phyloP scores from a whole-genome alignment of 768 basidiomycete genomes.

The Trametes villosa region DNA sequence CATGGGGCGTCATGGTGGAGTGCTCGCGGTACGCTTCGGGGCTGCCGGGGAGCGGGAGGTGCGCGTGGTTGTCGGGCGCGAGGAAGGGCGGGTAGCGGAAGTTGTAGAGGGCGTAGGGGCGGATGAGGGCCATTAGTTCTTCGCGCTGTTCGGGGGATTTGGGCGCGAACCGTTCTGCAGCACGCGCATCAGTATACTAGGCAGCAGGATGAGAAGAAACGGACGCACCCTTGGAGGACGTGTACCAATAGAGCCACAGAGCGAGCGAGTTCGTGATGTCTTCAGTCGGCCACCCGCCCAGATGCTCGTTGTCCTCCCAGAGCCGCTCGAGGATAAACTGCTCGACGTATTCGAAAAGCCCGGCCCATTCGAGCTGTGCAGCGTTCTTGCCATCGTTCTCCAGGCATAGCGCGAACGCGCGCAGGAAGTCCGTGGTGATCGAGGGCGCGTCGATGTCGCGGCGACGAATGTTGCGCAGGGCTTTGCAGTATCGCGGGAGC shows the following conservation, averaged over 20 bases:
- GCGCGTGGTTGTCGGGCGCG: conserved; percentile 65
- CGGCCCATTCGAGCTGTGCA: conserved; percentile 50
- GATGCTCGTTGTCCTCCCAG: conserved; percentile 40
- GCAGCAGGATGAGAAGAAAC: neutral
- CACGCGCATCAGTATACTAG: too few species aligned
- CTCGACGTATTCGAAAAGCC: conserved; percentile 51
- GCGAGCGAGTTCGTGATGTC: conserved; percentile 53
- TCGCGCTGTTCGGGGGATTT: conserved; percentile 30
- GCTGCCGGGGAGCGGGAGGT: conserved; percentile 47
- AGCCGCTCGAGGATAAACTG: conserved; percentile 49
- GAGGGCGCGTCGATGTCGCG: conserved; percentile 35
- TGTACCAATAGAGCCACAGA: conserved; percentile 68
- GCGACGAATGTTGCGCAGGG: conserved; percentile 37
- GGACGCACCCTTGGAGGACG: conserved; percentile 51
- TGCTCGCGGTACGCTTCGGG: conserved; percentile 20
- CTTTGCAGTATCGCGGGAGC: conserved; percentile 43
- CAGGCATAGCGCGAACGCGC: conserved; percentile 55
- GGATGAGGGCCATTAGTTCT: conserved; percentile 37
- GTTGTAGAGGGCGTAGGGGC: conserved; percentile 49
- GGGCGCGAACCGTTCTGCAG: conserved; percentile 19
- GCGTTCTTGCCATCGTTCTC: conserved; percentile 74
- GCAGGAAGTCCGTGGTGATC: conserved; percentile 47
- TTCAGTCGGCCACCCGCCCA: conserved; percentile 62
- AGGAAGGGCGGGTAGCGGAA: conserved; percentile 57
- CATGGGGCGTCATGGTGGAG: conserved; percentile 42